Evolutionary conservation across 345 rosid genomes (phyloP), one percentile per base, ranked within the genome.

Genomic region (Pugionium dolabratum): DNA sequence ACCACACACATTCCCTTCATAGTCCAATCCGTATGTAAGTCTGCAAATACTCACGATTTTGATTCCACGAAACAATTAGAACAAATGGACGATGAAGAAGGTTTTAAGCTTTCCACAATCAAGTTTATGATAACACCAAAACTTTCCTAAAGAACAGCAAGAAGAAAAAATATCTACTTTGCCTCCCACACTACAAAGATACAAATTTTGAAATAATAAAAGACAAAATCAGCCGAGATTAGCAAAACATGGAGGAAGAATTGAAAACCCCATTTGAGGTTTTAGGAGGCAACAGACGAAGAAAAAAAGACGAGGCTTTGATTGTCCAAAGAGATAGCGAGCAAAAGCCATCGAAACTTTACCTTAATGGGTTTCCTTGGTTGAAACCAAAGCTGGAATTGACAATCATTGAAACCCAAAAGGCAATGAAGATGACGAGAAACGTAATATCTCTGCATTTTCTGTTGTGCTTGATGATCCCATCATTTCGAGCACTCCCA

Each of bases 341-440:
- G 39, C 29, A 33, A 25, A 47, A 18, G 18, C 18, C 18, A 18
- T 18, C 18, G 18, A 18, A 40, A 46, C 57, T 64, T 56, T 70
- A 84, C 97, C 97, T 85, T 59, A 79, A 68, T 1, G 97, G 97
- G 84, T 88, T 88, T 42, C 99, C 97, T 79, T 81, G 75, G 84
- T 90, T 86, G 73, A 94, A 94, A 42, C 97, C 99, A 74, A 94
- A 94, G 87, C 99, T 94, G 43, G 97, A 94, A 79, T 94, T 90
- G 26, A 90, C 99, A 81, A 90, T 83, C 99, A 94, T 88, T 18
- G 97, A 90, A 72, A 94, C 78, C 99, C 99, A 94, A 78, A 90
- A 94, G 30, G 95, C 87, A 33, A 88, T 81, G 67, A 90, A 94
- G 64, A 94, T 61, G 57, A 90, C 73, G 34, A 90, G 96, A 79